These are phyloP conservation scores for Wickerhamomyces sydowiorum DNA, from an alignment of 805 yeast genomes.

Conservation along the genomic window DNA sequence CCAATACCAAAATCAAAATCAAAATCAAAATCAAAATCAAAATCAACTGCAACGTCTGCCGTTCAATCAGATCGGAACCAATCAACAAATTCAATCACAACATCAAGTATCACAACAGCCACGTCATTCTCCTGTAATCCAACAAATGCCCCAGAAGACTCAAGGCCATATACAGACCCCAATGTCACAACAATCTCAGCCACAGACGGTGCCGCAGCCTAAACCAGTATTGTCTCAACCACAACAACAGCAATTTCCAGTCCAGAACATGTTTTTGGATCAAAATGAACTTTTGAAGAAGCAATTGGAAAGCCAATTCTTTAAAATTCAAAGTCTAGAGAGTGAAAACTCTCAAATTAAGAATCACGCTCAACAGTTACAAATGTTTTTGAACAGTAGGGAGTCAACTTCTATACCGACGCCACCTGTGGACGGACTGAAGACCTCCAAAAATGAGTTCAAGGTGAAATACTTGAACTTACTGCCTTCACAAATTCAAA, in stretches of 20 bases:
- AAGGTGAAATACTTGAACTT: constrained; percentile 15
- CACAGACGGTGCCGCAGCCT: background rate
- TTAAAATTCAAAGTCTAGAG: constrained; percentile 12
- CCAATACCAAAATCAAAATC: constrained; percentile 1
- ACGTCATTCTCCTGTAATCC: background rate
- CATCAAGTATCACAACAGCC: background rate
- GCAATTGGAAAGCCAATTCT: constrained; percentile 10
- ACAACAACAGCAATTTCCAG: background rate
- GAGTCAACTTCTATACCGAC: background rate
- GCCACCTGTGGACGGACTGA: background rate
- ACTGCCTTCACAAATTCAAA: constrained; percentile 19
- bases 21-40: background rate
- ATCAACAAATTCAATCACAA: background rate
- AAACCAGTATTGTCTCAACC: too few species aligned
- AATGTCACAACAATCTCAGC: background rate
- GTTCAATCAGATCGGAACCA: constrained; percentile 5
- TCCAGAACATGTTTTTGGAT: background rate
- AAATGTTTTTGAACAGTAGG: constrained; percentile 5
- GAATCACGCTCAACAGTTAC: constrained; percentile 5
- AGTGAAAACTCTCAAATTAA: constrained; percentile 8
- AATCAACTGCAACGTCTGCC: constrained; percentile 7
- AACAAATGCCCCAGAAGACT: background rate
- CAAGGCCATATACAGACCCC: too few species aligned
- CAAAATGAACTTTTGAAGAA: constrained; percentile 7
- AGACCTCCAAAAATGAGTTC: constrained; percentile 7